Evolutionary conservation across 2,329 filamentous ascomycete species (phyloP).

Genomic region (Monilinia laxa): DNA sequence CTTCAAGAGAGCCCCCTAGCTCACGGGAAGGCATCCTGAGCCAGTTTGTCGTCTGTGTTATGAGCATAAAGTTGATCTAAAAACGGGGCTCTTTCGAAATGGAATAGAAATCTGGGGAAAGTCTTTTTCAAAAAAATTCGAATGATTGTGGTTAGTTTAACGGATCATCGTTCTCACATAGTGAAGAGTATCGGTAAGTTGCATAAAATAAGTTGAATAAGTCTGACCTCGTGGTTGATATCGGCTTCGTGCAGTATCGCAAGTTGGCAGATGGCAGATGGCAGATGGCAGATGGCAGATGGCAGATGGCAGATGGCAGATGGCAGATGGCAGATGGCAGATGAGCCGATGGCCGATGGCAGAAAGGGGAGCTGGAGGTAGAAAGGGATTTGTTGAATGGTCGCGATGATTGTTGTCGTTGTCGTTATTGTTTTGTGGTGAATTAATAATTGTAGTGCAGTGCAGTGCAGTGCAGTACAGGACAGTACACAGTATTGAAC

Average conservation of each 20-base stretch:
- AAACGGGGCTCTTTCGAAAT: constrained; percentile 1
- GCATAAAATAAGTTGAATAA: constrained; percentile 6
- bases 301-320: too few species aligned
- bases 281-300: too few species aligned
- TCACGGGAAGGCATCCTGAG: constrained; percentile 40
- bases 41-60: constrained; percentile 40
- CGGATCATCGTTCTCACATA: constrained; percentile 12
- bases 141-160: background rate
- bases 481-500: too few species aligned
- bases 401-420: too few species aligned
- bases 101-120: constrained; percentile 9
- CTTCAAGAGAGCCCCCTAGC: constrained; percentile 34
- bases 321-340: too few species aligned
- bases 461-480: too few species aligned
- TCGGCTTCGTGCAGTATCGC: constrained; percentile 21
- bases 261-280: constrained; percentile 17
- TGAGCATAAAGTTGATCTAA: constrained; percentile 37
- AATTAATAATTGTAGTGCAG: too few species aligned
- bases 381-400: too few species aligned
- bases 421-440: too few species aligned
- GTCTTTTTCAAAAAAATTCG: background rate
- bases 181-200: constrained; percentile 13
- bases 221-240: constrained; percentile 11
- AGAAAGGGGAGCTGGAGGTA: too few species aligned
- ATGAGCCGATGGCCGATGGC: too few species aligned